Evolutionary conservation across 208 protist species (phyloP).

Genomic region (Acanthamoeba lenticulata): DNA sequence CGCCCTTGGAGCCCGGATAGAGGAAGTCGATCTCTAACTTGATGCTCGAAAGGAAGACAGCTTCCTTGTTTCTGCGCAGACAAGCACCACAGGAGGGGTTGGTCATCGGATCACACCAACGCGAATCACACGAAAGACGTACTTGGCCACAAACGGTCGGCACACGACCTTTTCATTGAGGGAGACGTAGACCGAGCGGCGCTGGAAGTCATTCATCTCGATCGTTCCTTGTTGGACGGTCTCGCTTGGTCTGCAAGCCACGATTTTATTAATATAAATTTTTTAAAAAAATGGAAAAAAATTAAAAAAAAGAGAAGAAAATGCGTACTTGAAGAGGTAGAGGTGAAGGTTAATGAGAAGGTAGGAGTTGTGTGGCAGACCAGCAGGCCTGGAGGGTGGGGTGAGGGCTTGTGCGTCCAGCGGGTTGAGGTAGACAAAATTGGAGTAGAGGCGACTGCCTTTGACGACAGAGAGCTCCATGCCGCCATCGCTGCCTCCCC

Average conservation of each 20-base stretch:
- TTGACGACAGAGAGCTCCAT: background rate
- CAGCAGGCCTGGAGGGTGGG: background rate
- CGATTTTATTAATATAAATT: background rate
- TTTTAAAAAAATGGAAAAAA: background rate
- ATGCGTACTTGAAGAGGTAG: constrained; percentile 43
- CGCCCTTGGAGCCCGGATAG: background rate
- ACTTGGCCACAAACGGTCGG: background rate
- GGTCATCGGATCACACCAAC: background rate
- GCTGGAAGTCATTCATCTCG: constrained; percentile 19
- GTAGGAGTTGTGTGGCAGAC: background rate
- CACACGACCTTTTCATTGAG: constrained; percentile 33
- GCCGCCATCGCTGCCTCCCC: background rate
- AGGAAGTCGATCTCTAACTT: constrained; percentile 33
- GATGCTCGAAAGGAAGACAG: background rate
- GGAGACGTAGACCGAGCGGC: background rate
- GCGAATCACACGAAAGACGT: background rate
- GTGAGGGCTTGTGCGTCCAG: background rate
- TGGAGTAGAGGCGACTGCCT: background rate
- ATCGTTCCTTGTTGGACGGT: background rate
- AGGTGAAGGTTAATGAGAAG: constrained; percentile 8
- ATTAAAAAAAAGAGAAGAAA: background rate
- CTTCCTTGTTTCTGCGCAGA: background rate
- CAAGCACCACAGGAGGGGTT: background rate
- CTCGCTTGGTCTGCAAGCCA: background rate
- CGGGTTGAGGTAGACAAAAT: background rate